Percentiles rank a stretch among this genome's conserved stretches.
phyloP scores from a whole-genome alignment of 2,329 filamentous ascomycete genomes.

The Fusarium guadeloupense region DNA sequence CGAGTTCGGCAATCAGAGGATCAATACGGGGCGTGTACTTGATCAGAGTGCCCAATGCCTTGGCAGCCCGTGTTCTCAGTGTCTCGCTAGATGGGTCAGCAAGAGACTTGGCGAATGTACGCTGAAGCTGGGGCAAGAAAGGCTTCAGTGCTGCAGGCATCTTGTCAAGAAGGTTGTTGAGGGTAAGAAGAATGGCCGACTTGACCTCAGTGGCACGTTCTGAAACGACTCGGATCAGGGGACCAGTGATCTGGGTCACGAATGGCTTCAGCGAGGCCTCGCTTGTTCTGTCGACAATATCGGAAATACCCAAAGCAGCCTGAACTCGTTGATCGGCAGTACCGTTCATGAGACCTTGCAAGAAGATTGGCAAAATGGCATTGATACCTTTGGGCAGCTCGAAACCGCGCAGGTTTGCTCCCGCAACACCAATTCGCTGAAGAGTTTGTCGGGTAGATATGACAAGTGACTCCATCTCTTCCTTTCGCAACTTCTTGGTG shows the following conservation, averaged over 20 bases:
- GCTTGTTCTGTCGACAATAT: slow-evolving; percentile 92
- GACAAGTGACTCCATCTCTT: slow-evolving; percentile 96
- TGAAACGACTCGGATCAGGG: slow-evolving; percentile 95
- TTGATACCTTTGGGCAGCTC: slow-evolving; percentile 95
- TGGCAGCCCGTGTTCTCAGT: slow-evolving; percentile 86
- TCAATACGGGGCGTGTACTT: slow-evolving; percentile 95
- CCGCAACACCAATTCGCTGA: slow-evolving; percentile 87
- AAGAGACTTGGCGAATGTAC: slow-evolving; percentile 95
- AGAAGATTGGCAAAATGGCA: slow-evolving; percentile 93
- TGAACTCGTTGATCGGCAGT: slow-evolving; percentile 91
- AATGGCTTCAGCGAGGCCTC: slow-evolving; percentile 90
- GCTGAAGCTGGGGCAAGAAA: slow-evolving; percentile 94
- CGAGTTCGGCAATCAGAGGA: slow-evolving; percentile 89
- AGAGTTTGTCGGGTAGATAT: slow-evolving; percentile 86
- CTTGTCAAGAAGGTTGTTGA: slow-evolving; percentile 96
- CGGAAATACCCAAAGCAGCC: slow-evolving; percentile 91
- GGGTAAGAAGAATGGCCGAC: slow-evolving; percentile 88
- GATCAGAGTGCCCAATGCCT: slow-evolving; percentile 93
- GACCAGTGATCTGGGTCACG: slow-evolving; percentile 96
- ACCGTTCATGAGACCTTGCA: slow-evolving; percentile 98
- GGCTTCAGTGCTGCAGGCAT: slow-evolving; percentile 95
- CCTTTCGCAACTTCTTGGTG: slow-evolving; percentile 89
- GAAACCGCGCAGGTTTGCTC: slow-evolving; percentile 87
- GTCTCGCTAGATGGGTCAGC: slow-evolving; percentile 93
- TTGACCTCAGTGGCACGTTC: slow-evolving; percentile 97